Base-by-base conservation (phyloP, 768 basidiomycete species). In the Boletus vermiculosoides region DNA sequence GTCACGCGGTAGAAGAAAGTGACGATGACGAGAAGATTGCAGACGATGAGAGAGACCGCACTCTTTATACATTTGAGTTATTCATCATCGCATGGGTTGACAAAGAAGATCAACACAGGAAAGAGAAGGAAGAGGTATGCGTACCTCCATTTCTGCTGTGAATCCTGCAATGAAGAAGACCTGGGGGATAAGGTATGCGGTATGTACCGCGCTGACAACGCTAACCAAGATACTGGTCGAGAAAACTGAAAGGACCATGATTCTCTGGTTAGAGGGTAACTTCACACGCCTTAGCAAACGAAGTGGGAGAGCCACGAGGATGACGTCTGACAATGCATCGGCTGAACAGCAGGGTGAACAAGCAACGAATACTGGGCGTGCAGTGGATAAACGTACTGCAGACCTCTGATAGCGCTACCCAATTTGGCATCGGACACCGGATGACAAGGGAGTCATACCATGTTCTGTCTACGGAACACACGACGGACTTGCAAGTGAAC, bases 211-310 rank as follows among this genome's bases (percentile, higher is more conserved):
- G 50, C 72, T 74, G 48, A 75, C 75, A 37, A 78, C 61, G 9
- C 77, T 82, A 7, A 80, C 82, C 50, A 78, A 66, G 54, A 82
- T 76, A 50, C 80, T 81, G 11, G 83, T 76, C 11, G 83, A 83
- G 66, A 84, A 83, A 48, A 82, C 80, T 0, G 63, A 58, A 13
- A 71, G 50, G 51, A 81, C 63, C 57, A 78, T 73, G 39, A 80
- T 70, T n/a, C 76, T 73, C 28, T 72, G 60, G 23, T 76, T 75
- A 2, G 72, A 65, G 5, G 78, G 76, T 2, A 82, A 63, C 22
- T 69, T 71, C 25, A 83, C 71, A 22, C 73, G 69, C 57, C 72
- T 67, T 36, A 85, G 74, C 5, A 84, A 68, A 20, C 75, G 71
- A 3, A 82, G 55, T 0, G 83, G 82, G 1, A 80, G 71, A 10